Percentiles rank a stretch among this genome's conserved stretches.
Conservation (phyloP, 805 yeast species). For the Candida saitoana region DNA sequence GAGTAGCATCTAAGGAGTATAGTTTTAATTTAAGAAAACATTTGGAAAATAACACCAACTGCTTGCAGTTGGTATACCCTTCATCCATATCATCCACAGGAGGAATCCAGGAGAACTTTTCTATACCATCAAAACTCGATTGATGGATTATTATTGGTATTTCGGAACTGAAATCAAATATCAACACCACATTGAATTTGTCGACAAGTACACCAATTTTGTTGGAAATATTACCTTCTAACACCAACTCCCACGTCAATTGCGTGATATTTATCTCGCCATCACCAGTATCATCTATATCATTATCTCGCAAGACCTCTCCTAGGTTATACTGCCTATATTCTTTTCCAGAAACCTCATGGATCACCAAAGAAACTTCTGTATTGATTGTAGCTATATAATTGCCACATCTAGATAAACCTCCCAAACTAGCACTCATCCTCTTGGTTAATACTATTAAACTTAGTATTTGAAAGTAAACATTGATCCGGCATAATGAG, state of each 20-base stretch:
- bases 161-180: constrained; percentile 19
- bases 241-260: constrained; percentile 22
- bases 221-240: constrained; percentile 11
- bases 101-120: constrained; percentile 32
- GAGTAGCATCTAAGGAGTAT: constrained; percentile 36
- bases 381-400: constrained; percentile 15
- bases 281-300: not conserved
- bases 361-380: not conserved
- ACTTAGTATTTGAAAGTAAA: constrained; percentile 2
- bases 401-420: constrained; percentile 17
- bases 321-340: not conserved
- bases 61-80: constrained; percentile 30
- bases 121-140: constrained; percentile 24
- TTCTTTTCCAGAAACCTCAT: not conserved
- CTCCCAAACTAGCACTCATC: constrained; percentile 6
- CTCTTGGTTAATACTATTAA: no score
- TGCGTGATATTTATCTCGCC: constrained; percentile 7
- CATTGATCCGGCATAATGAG: constrained; percentile 1
- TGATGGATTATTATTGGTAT: constrained; percentile 32
- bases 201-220: constrained; percentile 30
- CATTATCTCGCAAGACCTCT: not conserved
- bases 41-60: constrained; percentile 28
- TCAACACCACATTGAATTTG: constrained; percentile 15
- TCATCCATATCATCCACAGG: constrained; percentile 1
- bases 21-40: constrained; percentile 24